Conservation (phyloP, 305 asterid species). For the Galium porrigens region DNA sequence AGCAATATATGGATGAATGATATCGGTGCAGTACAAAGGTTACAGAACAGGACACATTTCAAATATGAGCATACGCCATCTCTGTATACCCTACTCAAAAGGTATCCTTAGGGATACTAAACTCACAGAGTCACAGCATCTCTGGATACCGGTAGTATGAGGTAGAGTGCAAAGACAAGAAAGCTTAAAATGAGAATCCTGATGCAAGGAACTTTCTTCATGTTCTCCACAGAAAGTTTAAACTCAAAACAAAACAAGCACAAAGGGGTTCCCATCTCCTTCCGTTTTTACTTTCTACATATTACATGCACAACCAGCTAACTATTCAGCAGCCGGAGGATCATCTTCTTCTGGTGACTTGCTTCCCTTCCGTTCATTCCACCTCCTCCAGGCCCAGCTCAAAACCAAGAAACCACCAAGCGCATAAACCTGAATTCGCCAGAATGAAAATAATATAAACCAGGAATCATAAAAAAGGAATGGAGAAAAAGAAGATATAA, state of each 20-base stretch:
- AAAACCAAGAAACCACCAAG: conserved; percentile 56
- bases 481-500: not conserved
- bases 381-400: conserved; percentile 84
- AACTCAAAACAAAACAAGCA: conserved; percentile 3
- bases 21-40: not conserved
- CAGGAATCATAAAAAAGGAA: not conserved
- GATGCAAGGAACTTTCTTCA: not conserved
- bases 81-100: too few species aligned
- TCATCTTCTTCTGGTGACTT: conserved; percentile 37
- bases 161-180: not conserved
- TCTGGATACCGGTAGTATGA: not conserved
- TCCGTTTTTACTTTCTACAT: conserved; percentile 4
- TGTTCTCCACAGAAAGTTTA: not conserved
- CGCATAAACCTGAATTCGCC: conserved; percentile 55
- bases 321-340: conserved; percentile 36
- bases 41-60: too few species aligned
- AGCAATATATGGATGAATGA: too few species aligned
- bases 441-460: not conserved
- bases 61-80: too few species aligned
- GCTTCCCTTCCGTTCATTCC: conserved; percentile 60
- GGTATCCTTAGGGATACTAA: too few species aligned
- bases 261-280: not conserved
- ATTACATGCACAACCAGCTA: not conserved
- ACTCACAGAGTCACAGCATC: too few species aligned
- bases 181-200: not conserved